Evolutionary conservation across 768 basidiomycete genomes (phyloP), one percentile per base, ranked within the genome.

Genomic region (Lentinula guzmanii): DNA sequence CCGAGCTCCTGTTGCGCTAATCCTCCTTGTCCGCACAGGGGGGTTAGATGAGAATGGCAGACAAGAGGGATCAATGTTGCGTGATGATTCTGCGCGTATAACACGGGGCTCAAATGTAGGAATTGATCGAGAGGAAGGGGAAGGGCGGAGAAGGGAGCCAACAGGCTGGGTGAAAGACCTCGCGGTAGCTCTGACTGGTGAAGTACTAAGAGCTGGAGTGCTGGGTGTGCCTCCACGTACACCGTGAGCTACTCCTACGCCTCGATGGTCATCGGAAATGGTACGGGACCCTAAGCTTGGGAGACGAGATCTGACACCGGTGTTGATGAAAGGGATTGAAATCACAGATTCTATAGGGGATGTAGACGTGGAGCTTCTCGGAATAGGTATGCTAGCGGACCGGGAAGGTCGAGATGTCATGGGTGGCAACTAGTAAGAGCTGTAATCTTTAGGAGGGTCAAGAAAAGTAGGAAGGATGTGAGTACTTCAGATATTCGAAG

Each of bases 341-440:
- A 90, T 84, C 51, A 59, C 31, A 33, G 58, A 59, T 51, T 89
- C 89, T 60, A 90, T 71, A 42, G 83, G 77, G 5, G 81, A 76
- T 5, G 76, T 74, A 21, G 79, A 73, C 35, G 76, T 71, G 24
- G 77, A 69, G 62, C 71, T 78, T 56, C 61, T 52, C 58, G 84
- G 84, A 61, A 88, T 83, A 43, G 88, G 86, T 68, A 90, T 87
- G 68, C 82, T 89, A 24, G 86, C 77, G 0, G 87, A 84, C 69
- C 87, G 82, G 11, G 83, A 76, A 46, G 82, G 81, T 61, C 87
- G 41, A 59, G 58, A 48, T 11, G 58, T 34, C 58, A 59, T 59
- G 24, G 24, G 48, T 50, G 46, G 18, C 7, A 35, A 21, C 28
- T 53, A 15, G 58, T 28, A 43, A 57, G 41, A 41, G 58, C 37